Percentiles rank a stretch among this genome's conserved stretches.
Conservation (phyloP, 352 stramenopile genomes). For the Phytophthora pisi region DNA sequence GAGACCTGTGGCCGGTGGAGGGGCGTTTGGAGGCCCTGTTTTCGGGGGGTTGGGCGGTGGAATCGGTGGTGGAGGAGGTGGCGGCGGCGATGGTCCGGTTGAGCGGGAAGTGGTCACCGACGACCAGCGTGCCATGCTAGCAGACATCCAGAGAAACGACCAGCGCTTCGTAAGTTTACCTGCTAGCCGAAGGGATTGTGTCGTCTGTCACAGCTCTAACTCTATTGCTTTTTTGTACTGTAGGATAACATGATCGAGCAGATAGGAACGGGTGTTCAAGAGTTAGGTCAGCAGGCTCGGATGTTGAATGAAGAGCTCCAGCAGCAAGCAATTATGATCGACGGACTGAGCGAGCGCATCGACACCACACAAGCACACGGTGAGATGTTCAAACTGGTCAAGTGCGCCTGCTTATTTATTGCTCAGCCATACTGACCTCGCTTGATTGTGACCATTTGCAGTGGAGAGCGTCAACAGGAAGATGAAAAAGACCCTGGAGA, state of each 20-base stretch:
- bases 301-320: constrained; percentile 86
- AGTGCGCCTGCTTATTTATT: neutral
- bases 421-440: constrained; percentile 3
- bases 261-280: constrained; percentile 79
- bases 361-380: constrained; percentile 80
- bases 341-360: constrained; percentile 80
- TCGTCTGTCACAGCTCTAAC: constrained; percentile 1
- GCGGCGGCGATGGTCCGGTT: constrained; percentile 24
- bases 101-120: constrained; percentile 64
- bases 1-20: constrained; percentile 14
- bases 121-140: constrained; percentile 68
- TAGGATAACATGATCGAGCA: constrained; percentile 89
- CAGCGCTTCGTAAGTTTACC: constrained; percentile 73
- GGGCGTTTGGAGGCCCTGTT: constrained; percentile 25
- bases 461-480: constrained; percentile 87
- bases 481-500: constrained; percentile 84
- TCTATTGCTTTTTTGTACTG: neutral
- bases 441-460: constrained; percentile 24
- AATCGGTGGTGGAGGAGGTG: constrained; percentile 32
- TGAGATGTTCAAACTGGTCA: constrained; percentile 21
- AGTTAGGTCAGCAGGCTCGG: constrained; percentile 75
- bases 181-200: neutral
- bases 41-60: constrained; percentile 38
- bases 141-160: constrained; percentile 84
- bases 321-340: constrained; percentile 89